A percentile compares a stretch with the other conserved stretches of the same genome.
Evolutionary conservation across 495 filamentous ascomycete species (phyloP).

Genomic region (Tuber umbilicatum): DNA sequence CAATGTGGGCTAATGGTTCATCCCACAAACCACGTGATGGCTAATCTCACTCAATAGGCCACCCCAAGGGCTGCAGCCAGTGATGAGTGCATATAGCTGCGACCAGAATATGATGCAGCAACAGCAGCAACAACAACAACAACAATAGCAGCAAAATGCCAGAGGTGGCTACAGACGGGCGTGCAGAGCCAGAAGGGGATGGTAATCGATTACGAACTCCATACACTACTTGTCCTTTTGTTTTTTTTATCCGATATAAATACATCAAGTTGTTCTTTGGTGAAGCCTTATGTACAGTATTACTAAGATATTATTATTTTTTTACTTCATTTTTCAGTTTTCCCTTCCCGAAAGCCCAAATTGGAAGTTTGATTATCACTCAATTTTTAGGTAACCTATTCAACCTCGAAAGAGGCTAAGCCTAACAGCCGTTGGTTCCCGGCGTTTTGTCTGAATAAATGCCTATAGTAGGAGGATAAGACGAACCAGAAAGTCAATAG

Average conservation of each 20-base stretch:
- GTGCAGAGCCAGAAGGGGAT: background rate
- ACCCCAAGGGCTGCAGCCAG: slow-evolving; percentile 49
- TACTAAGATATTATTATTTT: too few relatives aligned
- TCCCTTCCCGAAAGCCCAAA: background rate
- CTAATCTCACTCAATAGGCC: slow-evolving; percentile 25
- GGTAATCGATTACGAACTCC: background rate
- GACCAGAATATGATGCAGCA: slow-evolving; percentile 49
- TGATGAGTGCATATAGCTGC: slow-evolving; percentile 53
- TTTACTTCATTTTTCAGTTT: background rate
- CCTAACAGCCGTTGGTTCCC: background rate
- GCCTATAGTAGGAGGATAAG: background rate
- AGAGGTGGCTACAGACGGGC: background rate
- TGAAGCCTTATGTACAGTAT: background rate
- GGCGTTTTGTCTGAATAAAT: background rate
- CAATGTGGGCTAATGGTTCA: too few relatives aligned
- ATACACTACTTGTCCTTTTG: background rate
- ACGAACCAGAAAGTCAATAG: background rate
- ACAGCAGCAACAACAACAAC: slow-evolving; percentile 22
- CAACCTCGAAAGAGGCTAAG: background rate
- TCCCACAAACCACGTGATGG: too few relatives aligned
- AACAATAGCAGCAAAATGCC: too few relatives aligned
- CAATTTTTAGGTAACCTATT: background rate
- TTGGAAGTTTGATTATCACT: background rate
- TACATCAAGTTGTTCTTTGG: background rate
- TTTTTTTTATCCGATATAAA: background rate